Conservation (phyloP, 2,329 filamentous ascomycete genomes). For the Parastagonospora avenae region DNA sequence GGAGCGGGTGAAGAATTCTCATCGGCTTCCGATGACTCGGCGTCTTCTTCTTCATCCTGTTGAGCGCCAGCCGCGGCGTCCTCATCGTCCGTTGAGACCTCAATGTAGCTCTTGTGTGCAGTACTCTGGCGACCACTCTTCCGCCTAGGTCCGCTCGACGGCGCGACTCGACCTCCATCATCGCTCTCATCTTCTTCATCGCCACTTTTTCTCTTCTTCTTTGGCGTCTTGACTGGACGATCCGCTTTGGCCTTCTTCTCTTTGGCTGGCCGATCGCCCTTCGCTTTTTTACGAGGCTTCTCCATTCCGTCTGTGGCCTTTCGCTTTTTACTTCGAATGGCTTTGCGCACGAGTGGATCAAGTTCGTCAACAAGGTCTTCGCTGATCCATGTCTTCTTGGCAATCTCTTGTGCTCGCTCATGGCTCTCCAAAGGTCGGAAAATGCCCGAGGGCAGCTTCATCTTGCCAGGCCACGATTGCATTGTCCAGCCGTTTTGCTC, state of each 20-base stretch:
- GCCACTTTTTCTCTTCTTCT: constrained; percentile 36
- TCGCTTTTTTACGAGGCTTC: constrained; percentile 43
- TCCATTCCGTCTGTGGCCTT: constrained; percentile 37
- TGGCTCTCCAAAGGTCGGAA: constrained; percentile 78
- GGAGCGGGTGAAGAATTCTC: constrained; percentile 18
- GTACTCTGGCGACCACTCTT: constrained; percentile 49
- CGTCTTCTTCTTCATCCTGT: constrained; percentile 13
- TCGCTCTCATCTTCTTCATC: constrained; percentile 45
- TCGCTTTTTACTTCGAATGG: constrained; percentile 65
- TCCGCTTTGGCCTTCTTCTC: constrained; percentile 38
- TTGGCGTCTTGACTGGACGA: constrained; percentile 45
- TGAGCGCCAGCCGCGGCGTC: constrained; percentile 40
- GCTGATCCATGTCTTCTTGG: constrained; percentile 82
- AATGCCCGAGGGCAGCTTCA: constrained; percentile 78
- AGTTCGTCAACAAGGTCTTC: constrained; percentile 75
- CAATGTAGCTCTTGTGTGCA: constrained; percentile 52
- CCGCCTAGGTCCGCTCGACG: constrained; percentile 50
- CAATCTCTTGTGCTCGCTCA: constrained; percentile 79
- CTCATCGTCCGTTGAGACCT: constrained; percentile 51
- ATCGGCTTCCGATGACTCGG: neutral
- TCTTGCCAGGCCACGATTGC: constrained; percentile 80
- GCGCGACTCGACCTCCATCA: constrained; percentile 22
- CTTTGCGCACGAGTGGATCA: constrained; percentile 74
- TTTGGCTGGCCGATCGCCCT: constrained; percentile 36
- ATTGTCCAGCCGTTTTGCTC: constrained; percentile 85